Base-by-base conservation (phyloP, 2,329 filamentous ascomycete genomes). In the Ascochyta rabiei region DNA sequence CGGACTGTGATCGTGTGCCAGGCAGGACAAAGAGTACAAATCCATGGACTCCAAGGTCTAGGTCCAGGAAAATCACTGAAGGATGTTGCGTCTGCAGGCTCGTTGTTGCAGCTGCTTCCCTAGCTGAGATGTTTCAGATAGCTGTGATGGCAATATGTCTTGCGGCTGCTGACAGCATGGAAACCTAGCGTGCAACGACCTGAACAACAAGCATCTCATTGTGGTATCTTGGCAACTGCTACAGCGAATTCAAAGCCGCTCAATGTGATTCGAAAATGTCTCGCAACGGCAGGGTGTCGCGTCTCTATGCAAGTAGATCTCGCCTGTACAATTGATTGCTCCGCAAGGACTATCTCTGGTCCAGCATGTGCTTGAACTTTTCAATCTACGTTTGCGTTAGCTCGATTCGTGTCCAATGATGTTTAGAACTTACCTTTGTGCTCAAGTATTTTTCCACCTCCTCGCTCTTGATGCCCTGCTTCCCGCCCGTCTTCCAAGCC, bases 361-460 rank as follows among this genome's bases (percentile, higher is more conserved):
- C 74, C 49, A 82, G 74, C 79, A 82, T 79, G 57, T 82, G 80
- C 67, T 81, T 81, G 59, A 81, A 81, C 68, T 82, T 82, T 56
- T 82, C 80, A 60, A 82, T 82, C 79, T 79, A 59, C 8, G 23
- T 26, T 0, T 3, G 15, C 12, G 41, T 70, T 52, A 72, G 62
- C 38, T 53, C 18, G 13, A 41, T 38, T 51, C 8, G 4, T 16
- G 7, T 38, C 21, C 35, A 28, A 19, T 8, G 12, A n/a, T 12
- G n/a, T 15, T 8, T 2, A 34, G 12, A 39, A 76, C 85, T 72
- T 71, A 93, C 91, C 87, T 99, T 99, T 2, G 95, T 97, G 74
- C 89, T 90, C 60, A 99, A 79, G 79, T 99, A 99, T 6, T 90
- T 92, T 67, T 96, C 91, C 41, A 98, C 90, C 77, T 99, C 95